Evolutionary conservation across 163 green algal species (phyloP).

Genomic region (Chloroidium sp.): DNA sequence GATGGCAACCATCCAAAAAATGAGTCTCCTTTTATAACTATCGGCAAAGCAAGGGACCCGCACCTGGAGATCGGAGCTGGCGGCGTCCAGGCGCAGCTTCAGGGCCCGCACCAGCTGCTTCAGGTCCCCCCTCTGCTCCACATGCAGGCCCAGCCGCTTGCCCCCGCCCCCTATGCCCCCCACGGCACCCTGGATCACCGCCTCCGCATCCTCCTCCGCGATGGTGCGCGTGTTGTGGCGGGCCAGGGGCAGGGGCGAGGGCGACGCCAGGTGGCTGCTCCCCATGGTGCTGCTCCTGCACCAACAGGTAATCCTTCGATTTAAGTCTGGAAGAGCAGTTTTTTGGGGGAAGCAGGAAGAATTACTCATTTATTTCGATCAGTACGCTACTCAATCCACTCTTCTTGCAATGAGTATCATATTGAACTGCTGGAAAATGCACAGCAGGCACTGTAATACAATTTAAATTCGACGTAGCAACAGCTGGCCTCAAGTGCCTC

Average conservation of each 20-base stretch:
- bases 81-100: slow-evolving; percentile 14
- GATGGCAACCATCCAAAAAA: background rate
- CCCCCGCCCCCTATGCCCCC: no score
- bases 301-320: background rate
- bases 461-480: no score
- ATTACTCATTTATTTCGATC: no score
- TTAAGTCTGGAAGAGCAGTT: no score
- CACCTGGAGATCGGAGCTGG: slow-evolving; percentile 22
- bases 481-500: no score
- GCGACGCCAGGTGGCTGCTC: background rate
- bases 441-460: no score
- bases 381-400: no score
- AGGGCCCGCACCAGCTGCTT: slow-evolving; percentile 17
- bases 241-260: no score
- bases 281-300: background rate
- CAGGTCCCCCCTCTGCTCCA: slow-evolving; percentile 21
- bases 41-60: background rate
- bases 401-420: no score
- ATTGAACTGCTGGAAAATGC: no score
- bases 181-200: background rate
- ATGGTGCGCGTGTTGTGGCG: background rate
- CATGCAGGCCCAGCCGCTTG: slow-evolving; percentile 26
- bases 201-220: background rate
- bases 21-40: background rate
- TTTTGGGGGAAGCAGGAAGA: no score